Evolutionary conservation across 2,329 filamentous ascomycete species (phyloP).

Genomic region (Fusarium sp.): DNA sequence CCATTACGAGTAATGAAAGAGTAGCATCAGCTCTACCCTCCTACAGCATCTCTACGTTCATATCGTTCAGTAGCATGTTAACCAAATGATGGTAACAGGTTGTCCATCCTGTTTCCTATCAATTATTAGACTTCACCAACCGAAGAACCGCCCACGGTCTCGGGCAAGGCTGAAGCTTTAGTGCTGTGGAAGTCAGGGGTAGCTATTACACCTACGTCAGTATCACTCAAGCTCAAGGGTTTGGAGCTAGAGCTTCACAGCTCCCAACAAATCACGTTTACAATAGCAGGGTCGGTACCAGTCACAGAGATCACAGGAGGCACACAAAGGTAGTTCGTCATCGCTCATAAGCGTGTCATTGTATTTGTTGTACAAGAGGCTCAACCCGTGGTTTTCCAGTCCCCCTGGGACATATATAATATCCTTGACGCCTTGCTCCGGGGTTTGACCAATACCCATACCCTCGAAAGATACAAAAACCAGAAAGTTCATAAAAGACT

Average conservation of each 20-base stretch:
- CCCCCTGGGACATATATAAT: constrained; percentile 30
- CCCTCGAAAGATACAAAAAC: constrained; percentile 12
- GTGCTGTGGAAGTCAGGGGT: not conserved
- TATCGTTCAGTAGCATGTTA: not conserved
- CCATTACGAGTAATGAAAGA: not conserved
- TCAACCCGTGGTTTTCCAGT: constrained; percentile 28
- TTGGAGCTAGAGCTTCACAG: not conserved
- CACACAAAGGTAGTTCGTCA: constrained; percentile 5
- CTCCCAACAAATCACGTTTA: not conserved
- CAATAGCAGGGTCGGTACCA: not conserved
- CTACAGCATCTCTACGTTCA: not conserved
- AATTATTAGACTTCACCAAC: not conserved
- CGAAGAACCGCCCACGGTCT: not conserved
- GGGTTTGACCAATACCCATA: constrained; percentile 16
- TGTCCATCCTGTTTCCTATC: not conserved
- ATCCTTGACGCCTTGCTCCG: constrained; percentile 37
- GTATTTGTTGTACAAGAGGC: constrained; percentile 40
- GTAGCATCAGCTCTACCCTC: not conserved
- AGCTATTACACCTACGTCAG: not conserved
- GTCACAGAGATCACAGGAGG: not conserved
- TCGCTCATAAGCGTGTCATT: constrained; percentile 36
- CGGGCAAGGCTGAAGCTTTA: not conserved
- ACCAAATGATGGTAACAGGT: not conserved
- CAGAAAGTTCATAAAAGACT: constrained; percentile 23
- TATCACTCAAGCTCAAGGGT: no score